A percentile compares a stretch with the other conserved stretches of the same genome.
Conservation (phyloP, 2,329 filamentous ascomycete species). For the Venturia oleaginea region DNA sequence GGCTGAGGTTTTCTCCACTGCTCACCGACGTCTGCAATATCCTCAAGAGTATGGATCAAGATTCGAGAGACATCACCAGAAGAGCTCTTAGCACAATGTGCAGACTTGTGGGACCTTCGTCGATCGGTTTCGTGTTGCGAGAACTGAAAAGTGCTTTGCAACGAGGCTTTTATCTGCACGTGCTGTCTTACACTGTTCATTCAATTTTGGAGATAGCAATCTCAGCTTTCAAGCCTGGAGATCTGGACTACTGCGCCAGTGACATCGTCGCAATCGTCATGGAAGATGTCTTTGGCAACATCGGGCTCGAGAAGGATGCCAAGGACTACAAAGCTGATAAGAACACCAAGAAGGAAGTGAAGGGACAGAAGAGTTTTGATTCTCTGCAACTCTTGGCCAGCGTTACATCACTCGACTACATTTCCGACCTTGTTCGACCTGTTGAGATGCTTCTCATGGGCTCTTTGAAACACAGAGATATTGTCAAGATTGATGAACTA, state of each 20-base stretch:
- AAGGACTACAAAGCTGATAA: conserved; percentile 63
- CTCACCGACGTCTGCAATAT: conserved; percentile 91
- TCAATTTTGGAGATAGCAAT: conserved; percentile 70
- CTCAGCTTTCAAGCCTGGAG: conserved; percentile 59
- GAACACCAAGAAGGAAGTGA: conserved; percentile 94
- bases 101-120: conserved; percentile 67
- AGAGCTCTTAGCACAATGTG: conserved; percentile 82
- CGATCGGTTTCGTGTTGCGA: conserved; percentile 87
- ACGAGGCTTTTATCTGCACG: conserved; percentile 85
- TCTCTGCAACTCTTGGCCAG: conserved; percentile 90
- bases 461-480: conserved; percentile 72
- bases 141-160: conserved; percentile 76
- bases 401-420: conserved; percentile 63
- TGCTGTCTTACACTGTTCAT: conserved; percentile 90
- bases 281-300: conserved; percentile 92
- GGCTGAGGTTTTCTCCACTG: conserved; percentile 67
- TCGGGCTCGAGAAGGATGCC: conserved; percentile 92
- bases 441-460: conserved; percentile 71
- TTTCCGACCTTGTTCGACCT: conserved; percentile 69
- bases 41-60: conserved; percentile 76
- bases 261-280: conserved; percentile 78
- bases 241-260: conserved; percentile 77
- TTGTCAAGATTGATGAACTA: conserved; percentile 84
- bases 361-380: conserved; percentile 95
- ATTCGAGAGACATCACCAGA: conserved; percentile 82